Conservation (phyloP, 2,329 filamentous ascomycete species). For the Colletotrichum trifolii region DNA sequence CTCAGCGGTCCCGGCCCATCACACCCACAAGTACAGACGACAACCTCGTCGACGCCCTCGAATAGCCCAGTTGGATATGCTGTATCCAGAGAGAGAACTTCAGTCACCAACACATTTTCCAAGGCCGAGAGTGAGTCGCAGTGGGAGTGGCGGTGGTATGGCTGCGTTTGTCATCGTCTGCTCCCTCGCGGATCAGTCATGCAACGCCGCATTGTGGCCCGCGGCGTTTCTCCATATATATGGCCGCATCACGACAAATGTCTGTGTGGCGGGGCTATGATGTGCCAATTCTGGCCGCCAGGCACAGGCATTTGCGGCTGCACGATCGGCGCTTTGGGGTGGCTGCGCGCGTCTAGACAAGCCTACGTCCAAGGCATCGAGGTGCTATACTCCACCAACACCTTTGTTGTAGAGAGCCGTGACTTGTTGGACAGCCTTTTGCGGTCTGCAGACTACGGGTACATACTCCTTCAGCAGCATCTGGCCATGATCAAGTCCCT, state of each 20-base stretch:
- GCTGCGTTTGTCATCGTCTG: constrained; percentile 43
- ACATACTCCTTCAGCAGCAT: constrained; percentile 40
- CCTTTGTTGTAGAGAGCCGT: constrained; percentile 39
- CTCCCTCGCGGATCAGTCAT: constrained; percentile 6
- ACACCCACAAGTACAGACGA: not conserved
- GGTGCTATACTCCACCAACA: constrained; percentile 45
- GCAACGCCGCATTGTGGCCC: not conserved
- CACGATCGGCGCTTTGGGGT: constrained; percentile 44
- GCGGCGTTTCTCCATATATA: not conserved
- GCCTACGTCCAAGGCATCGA: constrained; percentile 46
- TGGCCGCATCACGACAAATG: constrained; percentile 12
- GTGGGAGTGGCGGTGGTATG: constrained; percentile 40
- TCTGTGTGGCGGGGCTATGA: constrained; percentile 1
- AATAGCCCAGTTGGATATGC: constrained; percentile 35
- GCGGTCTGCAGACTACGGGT: not conserved
- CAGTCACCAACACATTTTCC: constrained; percentile 25
- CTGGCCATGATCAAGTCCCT: constrained; percentile 39
- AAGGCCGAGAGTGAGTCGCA: constrained; percentile 20
- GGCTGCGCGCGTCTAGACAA: constrained; percentile 45
- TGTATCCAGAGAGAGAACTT: constrained; percentile 39
- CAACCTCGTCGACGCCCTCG: constrained; percentile 2
- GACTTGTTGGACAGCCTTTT: constrained; percentile 39
- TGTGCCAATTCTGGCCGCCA: constrained; percentile 40
- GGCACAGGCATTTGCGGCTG: constrained; percentile 36
- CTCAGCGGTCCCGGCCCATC: constrained; percentile 11